phyloP scores from a whole-genome alignment of 306 rosid genomes.

The Prunus dulcis region DNA sequence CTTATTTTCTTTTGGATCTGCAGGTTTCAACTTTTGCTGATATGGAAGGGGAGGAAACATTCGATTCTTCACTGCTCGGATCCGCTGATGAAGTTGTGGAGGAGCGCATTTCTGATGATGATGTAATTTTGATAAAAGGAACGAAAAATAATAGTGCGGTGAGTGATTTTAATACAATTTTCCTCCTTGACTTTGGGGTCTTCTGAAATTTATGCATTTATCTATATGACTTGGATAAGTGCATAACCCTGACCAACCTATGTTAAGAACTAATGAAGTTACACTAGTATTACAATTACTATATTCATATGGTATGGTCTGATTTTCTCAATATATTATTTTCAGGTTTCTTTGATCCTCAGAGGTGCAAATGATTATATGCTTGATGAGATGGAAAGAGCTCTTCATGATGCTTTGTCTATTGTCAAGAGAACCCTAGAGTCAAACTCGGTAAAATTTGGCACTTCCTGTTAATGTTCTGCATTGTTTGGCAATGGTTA shows the following conservation, averaged over 20 bases:
- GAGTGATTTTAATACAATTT: slow-evolving; percentile 27
- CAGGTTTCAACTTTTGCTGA: slow-evolving; percentile 98
- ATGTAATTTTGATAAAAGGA: slow-evolving; percentile 85
- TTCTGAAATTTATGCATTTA: not conserved
- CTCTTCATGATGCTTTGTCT: slow-evolving; percentile 87
- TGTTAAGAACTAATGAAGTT: not conserved
- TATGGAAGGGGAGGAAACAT: slow-evolving; percentile 99
- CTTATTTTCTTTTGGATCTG: slow-evolving; percentile 16
- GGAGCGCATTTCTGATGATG: slow-evolving; percentile 91
- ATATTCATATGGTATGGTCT: not conserved
- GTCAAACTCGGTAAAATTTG: slow-evolving; percentile 68
- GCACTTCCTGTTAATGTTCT: not conserved
- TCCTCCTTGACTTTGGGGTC: not conserved
- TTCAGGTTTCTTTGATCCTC: slow-evolving; percentile 78
- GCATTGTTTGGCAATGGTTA: not conserved
- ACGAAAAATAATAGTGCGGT: slow-evolving; percentile 86
- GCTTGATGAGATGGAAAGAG: slow-evolving; percentile 99
- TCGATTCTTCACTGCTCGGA: slow-evolving; percentile 91
- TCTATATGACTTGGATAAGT: not conserved
- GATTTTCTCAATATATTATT: not conserved
- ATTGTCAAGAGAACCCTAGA: slow-evolving; percentile 96
- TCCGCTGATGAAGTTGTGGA: slow-evolving; percentile 95
- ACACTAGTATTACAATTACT: not conserved
- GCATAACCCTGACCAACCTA: not conserved
- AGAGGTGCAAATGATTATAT: slow-evolving; percentile 97